Evolutionary conservation across 2,329 filamentous ascomycete genomes (phyloP).

Genomic region (Hirsutella thompsonii): DNA sequence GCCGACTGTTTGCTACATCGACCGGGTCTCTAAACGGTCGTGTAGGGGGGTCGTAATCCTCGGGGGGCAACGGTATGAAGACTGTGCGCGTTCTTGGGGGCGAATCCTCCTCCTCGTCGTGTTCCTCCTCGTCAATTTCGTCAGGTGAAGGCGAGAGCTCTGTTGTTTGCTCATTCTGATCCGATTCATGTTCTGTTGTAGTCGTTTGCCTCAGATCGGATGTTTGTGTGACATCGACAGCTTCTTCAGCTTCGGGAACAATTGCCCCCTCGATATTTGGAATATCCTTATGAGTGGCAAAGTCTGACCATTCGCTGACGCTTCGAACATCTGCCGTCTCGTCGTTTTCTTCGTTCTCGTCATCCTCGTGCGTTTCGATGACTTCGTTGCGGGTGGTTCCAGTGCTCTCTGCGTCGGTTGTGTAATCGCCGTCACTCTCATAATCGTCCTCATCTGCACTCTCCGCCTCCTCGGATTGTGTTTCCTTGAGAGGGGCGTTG

Average conservation of each 20-base stretch:
- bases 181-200: slow-evolving; percentile 4
- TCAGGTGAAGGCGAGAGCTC: slow-evolving; percentile 9
- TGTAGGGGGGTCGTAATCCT: slow-evolving; percentile 72
- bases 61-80: slow-evolving; percentile 73
- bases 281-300: slow-evolving; percentile 60
- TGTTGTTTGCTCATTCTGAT: background rate
- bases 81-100: slow-evolving; percentile 43
- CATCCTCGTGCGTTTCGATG: slow-evolving; percentile 26
- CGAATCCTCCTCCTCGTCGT: slow-evolving; percentile 26
- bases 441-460: slow-evolving; percentile 54
- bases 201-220: background rate
- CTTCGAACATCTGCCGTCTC: slow-evolving; percentile 48
- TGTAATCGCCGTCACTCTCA: slow-evolving; percentile 64
- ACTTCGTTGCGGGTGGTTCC: slow-evolving; percentile 58
- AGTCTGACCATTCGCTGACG: slow-evolving; percentile 80
- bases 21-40: slow-evolving; percentile 70
- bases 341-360: slow-evolving; percentile 34
- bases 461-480: slow-evolving; percentile 19
- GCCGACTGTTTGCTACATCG: slow-evolving; percentile 72
- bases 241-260: slow-evolving; percentile 9
- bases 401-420: slow-evolving; percentile 75
- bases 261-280: slow-evolving; percentile 26
- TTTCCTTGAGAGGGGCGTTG: slow-evolving; percentile 53
- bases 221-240: slow-evolving; percentile 4
- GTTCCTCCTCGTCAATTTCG: slow-evolving; percentile 25